These are phyloP conservation scores for Colletotrichum sp. DNA, from an alignment of 2,329 filamentous ascomycete species.

Conservation along the genomic window DNA sequence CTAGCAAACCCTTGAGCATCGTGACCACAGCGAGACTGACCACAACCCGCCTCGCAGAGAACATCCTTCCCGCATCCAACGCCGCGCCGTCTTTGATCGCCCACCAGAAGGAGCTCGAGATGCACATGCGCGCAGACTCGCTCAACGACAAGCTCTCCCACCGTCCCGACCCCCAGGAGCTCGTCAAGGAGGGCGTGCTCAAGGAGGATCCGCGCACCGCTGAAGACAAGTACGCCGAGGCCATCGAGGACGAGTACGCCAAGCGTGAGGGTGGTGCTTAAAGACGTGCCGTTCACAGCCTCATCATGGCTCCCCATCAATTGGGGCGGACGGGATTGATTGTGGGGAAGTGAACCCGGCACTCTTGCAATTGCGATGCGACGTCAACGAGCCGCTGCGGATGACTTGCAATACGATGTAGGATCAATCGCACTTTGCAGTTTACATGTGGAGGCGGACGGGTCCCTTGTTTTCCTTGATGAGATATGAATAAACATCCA, in stretches of 20 bases:
- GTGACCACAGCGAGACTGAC: not conserved
- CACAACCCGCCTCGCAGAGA: slow-evolving; percentile 56
- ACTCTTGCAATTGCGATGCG: not conserved
- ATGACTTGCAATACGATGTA: not conserved
- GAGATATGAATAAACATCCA: not conserved
- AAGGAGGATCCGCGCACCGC: slow-evolving; percentile 68
- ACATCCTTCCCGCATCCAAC: slow-evolving; percentile 82
- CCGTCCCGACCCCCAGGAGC: slow-evolving; percentile 75
- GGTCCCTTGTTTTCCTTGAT: not conserved
- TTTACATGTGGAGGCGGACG: not conserved
- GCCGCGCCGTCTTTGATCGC: slow-evolving; percentile 81
- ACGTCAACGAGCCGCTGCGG: not conserved
- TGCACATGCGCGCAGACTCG: slow-evolving; percentile 84
- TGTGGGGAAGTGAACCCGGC: not conserved
- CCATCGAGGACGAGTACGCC: slow-evolving; percentile 68
- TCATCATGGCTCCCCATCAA: not conserved
- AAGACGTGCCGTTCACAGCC: slow-evolving; percentile 16
- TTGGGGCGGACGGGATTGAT: not conserved
- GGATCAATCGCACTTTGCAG: not conserved
- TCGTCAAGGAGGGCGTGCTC: slow-evolving; percentile 82
- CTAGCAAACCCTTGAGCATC: not conserved
- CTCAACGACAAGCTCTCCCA: slow-evolving; percentile 86
- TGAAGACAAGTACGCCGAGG: slow-evolving; percentile 62
- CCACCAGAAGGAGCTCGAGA: slow-evolving; percentile 83
- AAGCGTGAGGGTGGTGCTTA: slow-evolving; percentile 67